Base-by-base conservation (phyloP, 2,329 filamentous ascomycete species). In the Phialophora tarda region DNA sequence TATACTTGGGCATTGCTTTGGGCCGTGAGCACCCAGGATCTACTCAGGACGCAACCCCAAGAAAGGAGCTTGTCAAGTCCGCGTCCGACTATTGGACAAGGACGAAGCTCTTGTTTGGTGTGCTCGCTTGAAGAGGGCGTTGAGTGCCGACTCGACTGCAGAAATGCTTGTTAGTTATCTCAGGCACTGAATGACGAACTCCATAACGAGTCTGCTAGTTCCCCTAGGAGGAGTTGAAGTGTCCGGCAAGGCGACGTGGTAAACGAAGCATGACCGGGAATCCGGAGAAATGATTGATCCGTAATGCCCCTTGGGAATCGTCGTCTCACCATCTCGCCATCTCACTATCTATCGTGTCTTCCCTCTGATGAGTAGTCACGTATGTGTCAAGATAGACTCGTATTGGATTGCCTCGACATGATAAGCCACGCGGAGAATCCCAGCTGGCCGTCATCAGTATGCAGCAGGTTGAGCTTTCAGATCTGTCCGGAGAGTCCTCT, bases 71-170 rank as follows among this genome's bases (percentile, higher is more conserved):
- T 26, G 28, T 26, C 11, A 51, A 47, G 28, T 59, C 61, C 14
- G 71, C 66, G 3, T 32, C 28, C 6, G 65, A 68, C n/a, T 73
- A 73, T 30, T 73, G 71, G 71, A 58, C 57, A 23, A 64, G 71
- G 54, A 73, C 71, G n/a, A 70, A 66, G 53, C 51, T 66, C 32
- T 54, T 73, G 28, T 73, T 72, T 54, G 71, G 71, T 5, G 32
- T 70, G 50, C 66, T 73, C 47, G 38, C 26, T 38, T 62, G 50
- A 55, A n/a, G 12, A 12, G 32, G 10, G 5, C n/a, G 6, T 17
- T n/a, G 38, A 44, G 17, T 44, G 14, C 38, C 38, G 38, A 2
- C 38, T 21, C 5, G 17, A 6, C 38, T n/a, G 2, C 17, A n/a
- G 17, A 44, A 44, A 17, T 2, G 38, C 5, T n/a, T 8, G 1